Conservation (phyloP, 73 alveolate species). For the Uronychia binucleata region DNA sequence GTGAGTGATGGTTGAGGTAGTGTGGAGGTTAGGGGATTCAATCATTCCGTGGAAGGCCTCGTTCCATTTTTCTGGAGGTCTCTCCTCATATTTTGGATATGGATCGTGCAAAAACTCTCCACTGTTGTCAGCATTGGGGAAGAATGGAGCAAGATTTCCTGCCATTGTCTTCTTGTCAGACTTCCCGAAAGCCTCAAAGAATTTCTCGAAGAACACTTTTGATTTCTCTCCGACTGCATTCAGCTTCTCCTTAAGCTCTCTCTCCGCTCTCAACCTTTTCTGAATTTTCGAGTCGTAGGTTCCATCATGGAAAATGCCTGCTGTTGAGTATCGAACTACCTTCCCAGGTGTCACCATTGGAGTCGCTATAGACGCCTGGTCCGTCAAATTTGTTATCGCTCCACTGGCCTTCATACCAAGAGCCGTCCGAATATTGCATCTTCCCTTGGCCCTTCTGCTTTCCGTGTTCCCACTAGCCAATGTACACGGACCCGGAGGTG, state of each 20-base stretch:
- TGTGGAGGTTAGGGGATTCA: no score
- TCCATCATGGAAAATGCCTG: slow-evolving; percentile 53
- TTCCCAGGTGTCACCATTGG: slow-evolving; percentile 88
- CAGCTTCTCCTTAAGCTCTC: slow-evolving; percentile 71
- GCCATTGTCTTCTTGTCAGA: slow-evolving; percentile 91
- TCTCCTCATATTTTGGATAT: slow-evolving; percentile 87
- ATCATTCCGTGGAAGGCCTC: slow-evolving; percentile 33
- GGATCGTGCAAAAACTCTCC: slow-evolving; percentile 83
- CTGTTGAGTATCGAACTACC: slow-evolving; percentile 74
- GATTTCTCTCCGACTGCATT: slow-evolving; percentile 68
- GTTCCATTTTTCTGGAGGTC: slow-evolving; percentile 88
- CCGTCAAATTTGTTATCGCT: slow-evolving; percentile 90
- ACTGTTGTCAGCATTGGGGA: slow-evolving; percentile 79
- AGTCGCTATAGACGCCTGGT: slow-evolving; percentile 84
- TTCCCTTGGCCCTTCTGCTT: slow-evolving; percentile 89
- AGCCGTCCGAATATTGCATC: slow-evolving; percentile 85
- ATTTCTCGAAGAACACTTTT: slow-evolving; percentile 58
- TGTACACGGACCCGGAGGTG: slow-evolving; percentile 88
- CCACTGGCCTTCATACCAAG: slow-evolving; percentile 94
- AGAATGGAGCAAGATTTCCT: slow-evolving; percentile 82
- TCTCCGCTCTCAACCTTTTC: slow-evolving; percentile 85
- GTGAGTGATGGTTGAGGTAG: no score
- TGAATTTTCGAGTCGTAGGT: slow-evolving; percentile 84
- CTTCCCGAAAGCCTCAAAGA: slow-evolving; percentile 74
- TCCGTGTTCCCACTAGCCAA: slow-evolving; percentile 87